Base-by-base conservation (phyloP, 1,284 basidiomycete genomes). In the Athelia sp. region DNA sequence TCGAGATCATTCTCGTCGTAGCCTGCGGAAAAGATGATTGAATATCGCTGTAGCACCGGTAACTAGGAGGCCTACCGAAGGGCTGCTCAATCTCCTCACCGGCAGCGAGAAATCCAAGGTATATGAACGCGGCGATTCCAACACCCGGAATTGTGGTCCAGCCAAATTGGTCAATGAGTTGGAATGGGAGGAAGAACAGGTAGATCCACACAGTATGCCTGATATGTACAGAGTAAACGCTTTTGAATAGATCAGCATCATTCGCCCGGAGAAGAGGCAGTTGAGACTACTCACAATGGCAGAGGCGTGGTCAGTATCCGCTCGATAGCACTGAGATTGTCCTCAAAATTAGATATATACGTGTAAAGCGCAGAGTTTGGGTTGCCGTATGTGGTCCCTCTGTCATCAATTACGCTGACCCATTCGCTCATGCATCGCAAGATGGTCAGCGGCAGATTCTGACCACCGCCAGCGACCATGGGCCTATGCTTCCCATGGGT, bases 1-100 rank as follows among this genome's bases (percentile, higher is more conserved):
- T 84, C 79, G 42, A 84, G 73, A 57, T 84, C 82, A 57, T 82
- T 82, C 78, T 81, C 78, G 53, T 82, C 79, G 54, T 82, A 82
- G 2, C 79, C 78, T 78, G 50, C 15, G 18, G 38, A 38, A 31
- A 46, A 19, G 36, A n/a, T n/a, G 4, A 8, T 6, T 21, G 8
- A 17, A n/a, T 9, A 6, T 40, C 15, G 36, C 15, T 21, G 36
- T 21, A 40, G 6, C n/a, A 40, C n/a, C 36, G n/a, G 15, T n/a
- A 9, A 40, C 36, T 40, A 47, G 21, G 35, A 19, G 2, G 45
- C 23, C 19, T 47, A 78, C 81, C 81, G 56, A 85, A 85, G 0
- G 82, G 82, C 59, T 85, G 82, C 58, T 84, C 82, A 45, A 84
- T 82, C 58, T 83, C 82, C 55, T 83, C 80, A 19, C 82, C 82